A percentile compares a stretch with the other conserved stretches of the same genome.
Conservation (phyloP, 2,329 filamentous ascomycete species). For the Metarhizium album region DNA sequence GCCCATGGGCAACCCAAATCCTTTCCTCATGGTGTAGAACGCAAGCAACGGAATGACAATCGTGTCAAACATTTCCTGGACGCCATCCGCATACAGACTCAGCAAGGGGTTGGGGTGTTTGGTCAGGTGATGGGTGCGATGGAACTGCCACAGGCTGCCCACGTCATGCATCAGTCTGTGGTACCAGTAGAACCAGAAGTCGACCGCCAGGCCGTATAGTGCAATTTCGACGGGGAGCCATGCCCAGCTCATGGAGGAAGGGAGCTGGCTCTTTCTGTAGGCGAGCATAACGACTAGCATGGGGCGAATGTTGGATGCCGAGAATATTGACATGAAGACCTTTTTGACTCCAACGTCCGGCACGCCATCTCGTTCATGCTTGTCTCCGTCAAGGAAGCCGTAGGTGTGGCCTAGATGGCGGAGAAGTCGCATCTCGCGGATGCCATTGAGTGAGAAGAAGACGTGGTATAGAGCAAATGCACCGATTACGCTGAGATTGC, state of each 20-base stretch:
- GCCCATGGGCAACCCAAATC: conserved; percentile 28
- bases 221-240: conserved; percentile 18
- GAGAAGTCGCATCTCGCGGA: conserved; percentile 20
- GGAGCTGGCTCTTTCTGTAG: conserved; percentile 11
- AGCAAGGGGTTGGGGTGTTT: conserved; percentile 12
- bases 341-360: conserved; percentile 19
- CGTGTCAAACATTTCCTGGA: conserved; percentile 32
- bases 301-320: conserved; percentile 10
- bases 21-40: conserved; percentile 22
- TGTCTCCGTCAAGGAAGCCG: conserved; percentile 17
- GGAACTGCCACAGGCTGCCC: conserved; percentile 24
- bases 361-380: conserved; percentile 23
- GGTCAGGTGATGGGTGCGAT: conserved; percentile 33
- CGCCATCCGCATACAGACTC: conserved; percentile 29
- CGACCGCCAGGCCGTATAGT: conserved; percentile 4
- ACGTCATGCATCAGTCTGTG: conserved; percentile 28
- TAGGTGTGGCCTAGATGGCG: conserved; percentile 19
- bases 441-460: conserved; percentile 19
- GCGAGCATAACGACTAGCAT: conserved; percentile 15
- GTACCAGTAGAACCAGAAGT: conserved; percentile 8
- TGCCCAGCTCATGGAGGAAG: conserved; percentile 11
- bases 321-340: conserved; percentile 10
- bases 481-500: conserved; percentile 6
- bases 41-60: conserved; percentile 28
- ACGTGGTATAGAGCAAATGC: conserved; percentile 17